A percentile compares a stretch with the other conserved stretches of the same genome.
These are phyloP conservation scores for Aspergillus saccharolyticus DNA, from an alignment of 495 filamentous ascomycete species.

Conservation along the genomic window DNA sequence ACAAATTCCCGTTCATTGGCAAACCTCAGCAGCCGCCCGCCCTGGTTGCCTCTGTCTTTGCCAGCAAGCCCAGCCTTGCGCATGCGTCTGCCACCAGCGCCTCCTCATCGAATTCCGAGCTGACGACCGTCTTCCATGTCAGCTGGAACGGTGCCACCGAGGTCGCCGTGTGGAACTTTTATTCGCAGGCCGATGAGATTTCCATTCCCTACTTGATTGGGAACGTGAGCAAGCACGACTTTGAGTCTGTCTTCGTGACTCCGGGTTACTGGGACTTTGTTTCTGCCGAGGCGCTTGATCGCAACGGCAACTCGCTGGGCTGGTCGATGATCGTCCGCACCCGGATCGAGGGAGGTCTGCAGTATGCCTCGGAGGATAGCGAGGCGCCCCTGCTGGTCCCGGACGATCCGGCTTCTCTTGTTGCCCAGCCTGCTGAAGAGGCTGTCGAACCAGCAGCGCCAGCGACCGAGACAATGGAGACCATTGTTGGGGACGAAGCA, in stretches of 20 bases:
- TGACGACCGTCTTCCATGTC: conserved; percentile 32
- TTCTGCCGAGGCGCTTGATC: conserved; percentile 27
- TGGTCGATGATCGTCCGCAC: background rate
- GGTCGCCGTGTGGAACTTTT: conserved; percentile 33
- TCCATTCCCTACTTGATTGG: conserved; percentile 22
- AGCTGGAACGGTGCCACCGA: conserved; percentile 45
- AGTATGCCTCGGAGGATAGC: background rate
- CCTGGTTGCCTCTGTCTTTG: conserved; percentile 28
- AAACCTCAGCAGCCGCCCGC: conserved; percentile 24
- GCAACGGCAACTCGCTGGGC: conserved; percentile 11
- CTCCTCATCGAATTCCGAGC: background rate
- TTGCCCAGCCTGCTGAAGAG: too few relatives aligned
- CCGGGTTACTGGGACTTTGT: conserved; percentile 32
- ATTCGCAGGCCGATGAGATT: conserved; percentile 20
- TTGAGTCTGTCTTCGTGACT: conserved; percentile 32
- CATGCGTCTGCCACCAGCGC: background rate
- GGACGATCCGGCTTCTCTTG: background rate
- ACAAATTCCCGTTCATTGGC: conserved; percentile 32
- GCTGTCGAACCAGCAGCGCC: background rate
- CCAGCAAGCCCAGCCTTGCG: conserved; percentile 19
- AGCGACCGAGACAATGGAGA: background rate
- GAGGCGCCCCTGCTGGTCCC: background rate
- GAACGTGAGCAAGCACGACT: conserved; percentile 28
- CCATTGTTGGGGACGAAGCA: background rate
- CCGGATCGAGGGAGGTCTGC: background rate